phyloP scores from a whole-genome alignment of 1,284 basidiomycete species.

The Sphaerobolus stellatus region DNA sequence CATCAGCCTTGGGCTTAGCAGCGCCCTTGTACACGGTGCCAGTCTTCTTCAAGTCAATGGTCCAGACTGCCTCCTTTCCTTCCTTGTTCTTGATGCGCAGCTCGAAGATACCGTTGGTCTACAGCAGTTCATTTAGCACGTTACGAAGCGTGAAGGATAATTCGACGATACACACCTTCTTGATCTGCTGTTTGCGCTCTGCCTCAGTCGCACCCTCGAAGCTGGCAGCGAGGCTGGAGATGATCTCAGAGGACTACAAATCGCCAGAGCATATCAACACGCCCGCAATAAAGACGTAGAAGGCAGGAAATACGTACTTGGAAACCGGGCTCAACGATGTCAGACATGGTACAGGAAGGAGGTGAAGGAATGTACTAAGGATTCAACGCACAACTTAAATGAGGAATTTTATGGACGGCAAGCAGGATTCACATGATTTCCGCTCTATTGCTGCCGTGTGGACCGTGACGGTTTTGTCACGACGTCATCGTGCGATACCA shows the following conservation, averaged over 20 bases:
- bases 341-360: conserved; percentile 42
- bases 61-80: conserved; percentile 81
- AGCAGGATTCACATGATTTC: conserved; percentile 7
- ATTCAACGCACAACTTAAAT: too few relatives aligned
- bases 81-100: conserved; percentile 78
- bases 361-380: background rate
- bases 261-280: conserved; percentile 5
- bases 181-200: conserved; percentile 79
- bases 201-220: conserved; percentile 66
- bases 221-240: conserved; percentile 60
- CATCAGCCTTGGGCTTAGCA: conserved; percentile 73
- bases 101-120: conserved; percentile 94
- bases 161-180: conserved; percentile 61
- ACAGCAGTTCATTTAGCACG: background rate
- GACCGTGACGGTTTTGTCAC: too few relatives aligned
- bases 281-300: background rate
- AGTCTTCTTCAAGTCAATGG: conserved; percentile 95
- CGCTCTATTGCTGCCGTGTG: too few relatives aligned
- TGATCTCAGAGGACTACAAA: conserved; percentile 66
- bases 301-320: conserved; percentile 38
- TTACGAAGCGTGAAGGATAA: background rate
- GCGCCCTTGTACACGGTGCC: conserved; percentile 79
- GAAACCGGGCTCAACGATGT: conserved; percentile 59
- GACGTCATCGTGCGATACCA: too few relatives aligned
- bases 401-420: too few relatives aligned